Percentiles rank a stretch among this genome's conserved stretches.
These are phyloP conservation scores for Coemansia sp. DNA, from an alignment of 192 early-diverging fungal genomes.

Conservation along the genomic window DNA sequence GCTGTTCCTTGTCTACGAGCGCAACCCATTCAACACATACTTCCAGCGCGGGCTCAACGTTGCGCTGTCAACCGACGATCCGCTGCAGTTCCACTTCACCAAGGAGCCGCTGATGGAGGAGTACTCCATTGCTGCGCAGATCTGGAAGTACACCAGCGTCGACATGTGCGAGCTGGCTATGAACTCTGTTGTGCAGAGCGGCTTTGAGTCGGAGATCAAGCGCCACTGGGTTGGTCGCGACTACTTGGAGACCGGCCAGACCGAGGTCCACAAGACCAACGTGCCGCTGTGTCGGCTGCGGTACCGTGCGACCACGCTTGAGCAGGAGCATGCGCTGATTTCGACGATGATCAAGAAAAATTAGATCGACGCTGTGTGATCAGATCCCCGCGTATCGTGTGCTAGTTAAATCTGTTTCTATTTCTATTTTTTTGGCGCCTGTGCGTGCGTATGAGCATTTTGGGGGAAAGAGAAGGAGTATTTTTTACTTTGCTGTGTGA, in stretches of 20 bases:
- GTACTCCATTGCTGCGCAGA: constrained; percentile 93
- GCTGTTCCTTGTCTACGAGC: constrained; percentile 88
- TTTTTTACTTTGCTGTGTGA: not conserved
- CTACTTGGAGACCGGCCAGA: constrained; percentile 74
- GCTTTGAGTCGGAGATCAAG: constrained; percentile 88
- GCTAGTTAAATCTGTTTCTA: too few relatives aligned
- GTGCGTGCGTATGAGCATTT: too few relatives aligned
- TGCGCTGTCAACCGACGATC: constrained; percentile 92
- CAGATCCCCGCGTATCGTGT: not conserved
- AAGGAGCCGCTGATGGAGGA: constrained; percentile 97
- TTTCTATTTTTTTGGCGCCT: too few relatives aligned
- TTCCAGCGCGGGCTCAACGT: constrained; percentile 95
- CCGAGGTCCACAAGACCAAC: constrained; percentile 88
- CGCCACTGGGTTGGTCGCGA: constrained; percentile 84
- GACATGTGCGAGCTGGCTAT: constrained; percentile 96
- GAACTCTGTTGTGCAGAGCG: constrained; percentile 87
- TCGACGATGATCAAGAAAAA: constrained; percentile 12
- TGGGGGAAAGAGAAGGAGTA: not conserved
- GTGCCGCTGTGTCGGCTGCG: constrained; percentile 85
- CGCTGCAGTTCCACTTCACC: constrained; percentile 95
- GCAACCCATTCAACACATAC: constrained; percentile 87
- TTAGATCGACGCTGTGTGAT: not conserved
- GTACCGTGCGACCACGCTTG: constrained; percentile 82
- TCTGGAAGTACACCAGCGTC: constrained; percentile 87
- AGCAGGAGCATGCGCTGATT: constrained; percentile 67